Conservation (phyloP, 495 filamentous ascomycete genomes). For the Penicillium bialowiezense region DNA sequence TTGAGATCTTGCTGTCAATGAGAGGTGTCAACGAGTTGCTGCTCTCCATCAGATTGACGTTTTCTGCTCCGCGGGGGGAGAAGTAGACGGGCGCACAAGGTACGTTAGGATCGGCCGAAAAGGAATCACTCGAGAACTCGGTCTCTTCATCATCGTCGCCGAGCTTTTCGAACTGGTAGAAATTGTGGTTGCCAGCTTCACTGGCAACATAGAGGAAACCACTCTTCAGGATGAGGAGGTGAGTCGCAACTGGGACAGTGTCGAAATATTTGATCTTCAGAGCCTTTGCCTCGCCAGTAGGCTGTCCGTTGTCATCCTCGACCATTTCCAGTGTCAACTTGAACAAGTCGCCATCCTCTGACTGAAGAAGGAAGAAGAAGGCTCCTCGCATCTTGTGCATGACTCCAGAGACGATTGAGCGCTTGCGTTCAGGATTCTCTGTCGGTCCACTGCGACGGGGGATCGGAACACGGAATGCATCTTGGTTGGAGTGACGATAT, state of each 20-base stretch:
- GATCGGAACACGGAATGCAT: slow-evolving; percentile 83
- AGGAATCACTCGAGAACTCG: slow-evolving; percentile 80
- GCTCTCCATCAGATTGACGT: slow-evolving; percentile 79
- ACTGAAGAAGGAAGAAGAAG: slow-evolving; percentile 96
- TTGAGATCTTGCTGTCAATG: slow-evolving; percentile 84
- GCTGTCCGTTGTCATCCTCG: slow-evolving; percentile 72
- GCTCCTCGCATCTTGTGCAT: slow-evolving; percentile 98
- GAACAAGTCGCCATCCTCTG: slow-evolving; percentile 95
- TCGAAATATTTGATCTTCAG: slow-evolving; percentile 98
- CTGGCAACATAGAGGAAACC: slow-evolving; percentile 92
- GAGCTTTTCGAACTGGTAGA: slow-evolving; percentile 96
- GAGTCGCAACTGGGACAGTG: slow-evolving; percentile 84
- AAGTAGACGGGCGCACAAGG: slow-evolving; percentile 78
- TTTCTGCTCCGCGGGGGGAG: slow-evolving; percentile 72
- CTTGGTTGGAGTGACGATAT: slow-evolving; percentile 90
- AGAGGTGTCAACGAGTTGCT: slow-evolving; percentile 88
- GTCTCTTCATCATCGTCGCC: slow-evolving; percentile 93
- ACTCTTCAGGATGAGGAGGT: slow-evolving; percentile 88
- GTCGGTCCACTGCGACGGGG: slow-evolving; percentile 80
- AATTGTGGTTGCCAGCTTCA: slow-evolving; percentile 88
- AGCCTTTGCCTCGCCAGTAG: slow-evolving; percentile 73
- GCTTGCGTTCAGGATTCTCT: slow-evolving; percentile 89
- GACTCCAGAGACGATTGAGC: slow-evolving; percentile 79
- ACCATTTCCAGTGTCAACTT: slow-evolving; percentile 92
- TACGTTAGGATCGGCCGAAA: slow-evolving; percentile 67